Evolutionary conservation across 2,329 filamentous ascomycete species (phyloP).

Genomic region (Sclerotinia minor): DNA sequence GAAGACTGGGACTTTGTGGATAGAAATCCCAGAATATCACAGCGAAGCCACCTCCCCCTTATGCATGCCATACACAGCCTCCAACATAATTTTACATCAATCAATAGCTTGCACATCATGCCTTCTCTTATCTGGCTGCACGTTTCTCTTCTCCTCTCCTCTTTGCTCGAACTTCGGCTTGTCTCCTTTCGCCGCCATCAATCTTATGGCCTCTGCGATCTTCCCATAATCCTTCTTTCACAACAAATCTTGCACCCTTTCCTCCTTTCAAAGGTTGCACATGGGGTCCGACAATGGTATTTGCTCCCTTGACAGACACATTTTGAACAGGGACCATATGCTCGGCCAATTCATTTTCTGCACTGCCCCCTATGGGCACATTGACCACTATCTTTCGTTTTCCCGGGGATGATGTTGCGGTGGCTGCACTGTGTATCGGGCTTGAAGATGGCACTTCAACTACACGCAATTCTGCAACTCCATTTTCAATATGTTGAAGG

Average conservation of each 20-base stretch:
- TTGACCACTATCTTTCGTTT: slow-evolving; percentile 60
- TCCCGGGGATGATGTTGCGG: slow-evolving; percentile 54
- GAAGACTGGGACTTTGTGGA: slow-evolving; percentile 3
- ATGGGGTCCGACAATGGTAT: slow-evolving; percentile 73
- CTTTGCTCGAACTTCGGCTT: slow-evolving; percentile 84
- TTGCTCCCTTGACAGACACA: slow-evolving; percentile 67
- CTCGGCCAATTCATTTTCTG: slow-evolving; percentile 40
- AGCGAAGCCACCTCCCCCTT: slow-evolving; percentile 21
- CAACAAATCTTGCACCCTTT: slow-evolving; percentile 63
- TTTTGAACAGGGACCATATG: slow-evolving; percentile 58
- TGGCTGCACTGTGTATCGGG: slow-evolving; percentile 43
- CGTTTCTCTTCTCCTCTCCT: slow-evolving; percentile 69
- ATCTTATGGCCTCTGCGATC: slow-evolving; percentile 83
- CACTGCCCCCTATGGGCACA: slow-evolving; percentile 48
- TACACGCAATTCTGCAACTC: slow-evolving; percentile 54
- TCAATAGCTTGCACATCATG: slow-evolving; percentile 24
- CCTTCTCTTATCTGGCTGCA: slow-evolving; percentile 45
- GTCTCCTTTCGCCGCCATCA: slow-evolving; percentile 91
- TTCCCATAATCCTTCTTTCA: slow-evolving; percentile 93
- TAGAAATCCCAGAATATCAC: slow-evolving; percentile 20
- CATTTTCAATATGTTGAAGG: slow-evolving; percentile 66
- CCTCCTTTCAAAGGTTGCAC: slow-evolving; percentile 68
- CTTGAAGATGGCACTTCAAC: slow-evolving; percentile 42
- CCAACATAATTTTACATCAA: slow-evolving; percentile 37
- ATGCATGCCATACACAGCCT: slow-evolving; percentile 31